Percentiles rank a stretch among this genome's conserved stretches.
Evolutionary conservation across 306 rosid genomes (phyloP).

Genomic region (Begonia peltatifolia): DNA sequence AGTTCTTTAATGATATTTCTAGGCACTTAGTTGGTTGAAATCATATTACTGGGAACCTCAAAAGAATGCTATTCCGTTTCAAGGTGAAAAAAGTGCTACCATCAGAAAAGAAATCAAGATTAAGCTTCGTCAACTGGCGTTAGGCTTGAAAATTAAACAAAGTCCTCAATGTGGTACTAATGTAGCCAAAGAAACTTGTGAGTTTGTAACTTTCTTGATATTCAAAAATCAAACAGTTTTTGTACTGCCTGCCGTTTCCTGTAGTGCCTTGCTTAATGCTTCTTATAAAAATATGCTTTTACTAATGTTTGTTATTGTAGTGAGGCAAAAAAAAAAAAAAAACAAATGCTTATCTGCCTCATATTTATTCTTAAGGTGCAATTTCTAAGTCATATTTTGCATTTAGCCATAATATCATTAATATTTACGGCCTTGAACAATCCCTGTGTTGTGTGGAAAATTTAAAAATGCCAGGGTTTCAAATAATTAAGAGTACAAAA

Average conservation of each 20-base stretch:
- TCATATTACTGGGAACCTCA: constrained; percentile 93
- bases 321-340: too few relatives aligned
- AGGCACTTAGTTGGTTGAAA: constrained; percentile 96
- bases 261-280: constrained; percentile 1
- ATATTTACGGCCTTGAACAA: too few relatives aligned
- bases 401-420: too few relatives aligned
- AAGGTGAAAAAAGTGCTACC: constrained; percentile 32
- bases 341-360: too few relatives aligned
- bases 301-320: too few relatives aligned
- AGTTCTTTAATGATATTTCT: constrained; percentile 10
- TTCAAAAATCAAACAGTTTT: too few relatives aligned
- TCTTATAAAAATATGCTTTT: too few relatives aligned
- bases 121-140: constrained; percentile 46
- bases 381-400: too few relatives aligned
- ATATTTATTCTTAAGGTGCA: too few relatives aligned
- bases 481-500: too few relatives aligned
- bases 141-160: constrained; percentile 30
- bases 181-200: constrained; percentile 42
- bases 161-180: constrained; percentile 23
- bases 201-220: constrained; percentile 12
- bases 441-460: too few relatives aligned
- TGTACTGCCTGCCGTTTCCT: constrained; percentile 4
- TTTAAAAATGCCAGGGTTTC: too few relatives aligned
- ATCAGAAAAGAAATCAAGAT: constrained; percentile 45
- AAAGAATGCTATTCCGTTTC: constrained; percentile 68